A percentile compares a stretch with the other conserved stretches of the same genome.
These are phyloP conservation scores for Lecanicillium sp. DNA, from an alignment of 2,329 filamentous ascomycete genomes.

Conservation along the genomic window DNA sequence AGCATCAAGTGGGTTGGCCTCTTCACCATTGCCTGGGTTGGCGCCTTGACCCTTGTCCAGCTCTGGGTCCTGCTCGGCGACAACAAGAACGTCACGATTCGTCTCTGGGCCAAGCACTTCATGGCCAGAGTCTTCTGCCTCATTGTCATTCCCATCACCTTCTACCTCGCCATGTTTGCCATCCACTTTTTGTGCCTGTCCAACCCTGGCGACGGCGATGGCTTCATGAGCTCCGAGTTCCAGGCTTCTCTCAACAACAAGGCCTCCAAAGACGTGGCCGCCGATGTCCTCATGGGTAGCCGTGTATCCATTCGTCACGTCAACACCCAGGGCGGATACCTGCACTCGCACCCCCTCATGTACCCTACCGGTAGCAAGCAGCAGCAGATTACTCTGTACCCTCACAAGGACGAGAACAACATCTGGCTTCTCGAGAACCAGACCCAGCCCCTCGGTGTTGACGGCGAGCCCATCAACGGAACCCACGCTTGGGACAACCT, in stretches of 20 bases:
- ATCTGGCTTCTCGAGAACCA: slow-evolving; percentile 91
- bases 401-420: slow-evolving; percentile 99
- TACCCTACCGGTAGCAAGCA: slow-evolving; percentile 97
- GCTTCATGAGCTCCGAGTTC: slow-evolving; percentile 99
- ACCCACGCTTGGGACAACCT: slow-evolving; percentile 77
- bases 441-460: slow-evolving; percentile 74
- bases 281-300: slow-evolving; percentile 85
- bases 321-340: slow-evolving; percentile 95
- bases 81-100: slow-evolving; percentile 74
- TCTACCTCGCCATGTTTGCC: slow-evolving; percentile 96
- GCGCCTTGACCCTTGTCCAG: slow-evolving; percentile 80
- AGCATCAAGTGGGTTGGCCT: slow-evolving; percentile 99
- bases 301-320: slow-evolving; percentile 81
- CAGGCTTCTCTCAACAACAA: slow-evolving; percentile 96
- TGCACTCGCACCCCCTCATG: slow-evolving; percentile 96
- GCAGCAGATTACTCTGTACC: slow-evolving; percentile 96
- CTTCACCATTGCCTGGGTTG: slow-evolving; percentile 98
- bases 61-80: slow-evolving; percentile 94
- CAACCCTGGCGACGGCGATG: slow-evolving; percentile 95
- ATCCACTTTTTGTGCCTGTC: slow-evolving; percentile 91
- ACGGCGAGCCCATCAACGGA: slow-evolving; percentile 72
- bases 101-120: slow-evolving; percentile 88
- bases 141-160: slow-evolving; percentile 77
- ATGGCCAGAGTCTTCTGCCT: slow-evolving; percentile 86
- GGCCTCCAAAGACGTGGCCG: slow-evolving; percentile 89